Conservation (phyloP, 2,329 filamentous ascomycete genomes). For the Alternaria novae-zelandiae region DNA sequence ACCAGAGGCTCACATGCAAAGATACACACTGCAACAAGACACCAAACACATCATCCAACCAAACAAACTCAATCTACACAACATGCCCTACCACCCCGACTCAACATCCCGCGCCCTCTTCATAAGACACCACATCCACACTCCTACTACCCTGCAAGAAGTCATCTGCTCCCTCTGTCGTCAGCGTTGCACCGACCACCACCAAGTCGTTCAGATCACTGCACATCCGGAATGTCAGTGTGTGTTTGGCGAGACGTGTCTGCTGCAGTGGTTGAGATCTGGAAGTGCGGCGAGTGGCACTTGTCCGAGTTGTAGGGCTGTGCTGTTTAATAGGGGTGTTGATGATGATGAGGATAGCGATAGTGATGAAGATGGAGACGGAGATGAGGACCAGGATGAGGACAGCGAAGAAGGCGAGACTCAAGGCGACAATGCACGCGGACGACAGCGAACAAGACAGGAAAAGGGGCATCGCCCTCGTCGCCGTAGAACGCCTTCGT, state of each 20-base stretch:
- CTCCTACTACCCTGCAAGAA: not conserved
- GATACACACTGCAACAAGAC: not conserved
- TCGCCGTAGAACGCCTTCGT: not conserved
- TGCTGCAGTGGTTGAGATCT: not conserved
- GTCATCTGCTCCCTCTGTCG: not conserved
- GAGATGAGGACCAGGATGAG: not conserved
- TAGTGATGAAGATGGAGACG: too few relatives aligned
- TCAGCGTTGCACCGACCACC: not conserved
- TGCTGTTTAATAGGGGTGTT: not conserved
- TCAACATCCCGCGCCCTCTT: not conserved
- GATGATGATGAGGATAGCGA: not conserved
- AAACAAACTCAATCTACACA: not conserved
- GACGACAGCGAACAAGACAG: not conserved
- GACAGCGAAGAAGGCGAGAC: not conserved
- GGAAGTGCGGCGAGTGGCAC: not conserved
- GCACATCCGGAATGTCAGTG: slow-evolving; percentile 3
- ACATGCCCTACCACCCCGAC: slow-evolving; percentile 3
- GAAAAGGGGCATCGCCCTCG: not conserved
- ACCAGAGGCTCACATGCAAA: not conserved
- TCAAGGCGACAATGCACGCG: not conserved
- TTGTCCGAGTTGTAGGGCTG: slow-evolving; percentile 1
- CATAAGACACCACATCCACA: not conserved
- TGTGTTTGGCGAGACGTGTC: not conserved
- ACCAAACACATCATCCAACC: too few relatives aligned
- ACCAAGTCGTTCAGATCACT: not conserved